Evolutionary conservation across 108 stramenopile genomes (phyloP).

Genomic region (Epipyxis sp.): DNA sequence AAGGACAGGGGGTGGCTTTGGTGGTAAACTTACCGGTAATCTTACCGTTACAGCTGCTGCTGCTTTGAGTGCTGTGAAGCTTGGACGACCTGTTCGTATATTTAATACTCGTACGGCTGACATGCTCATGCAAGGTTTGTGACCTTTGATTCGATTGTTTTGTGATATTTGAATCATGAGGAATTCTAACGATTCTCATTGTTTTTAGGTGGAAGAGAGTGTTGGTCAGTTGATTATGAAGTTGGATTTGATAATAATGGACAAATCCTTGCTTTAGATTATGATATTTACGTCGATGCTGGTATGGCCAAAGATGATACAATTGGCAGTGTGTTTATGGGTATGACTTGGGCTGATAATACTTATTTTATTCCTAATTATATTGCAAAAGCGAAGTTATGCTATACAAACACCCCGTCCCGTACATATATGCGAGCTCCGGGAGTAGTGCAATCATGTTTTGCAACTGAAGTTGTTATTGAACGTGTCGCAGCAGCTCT

Average conservation of each 20-base stretch:
- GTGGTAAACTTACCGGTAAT: conserved; percentile 39
- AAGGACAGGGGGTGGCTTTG: conserved; percentile 43
- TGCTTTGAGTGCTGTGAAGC: conserved; percentile 36
- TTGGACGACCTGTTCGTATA: conserved; percentile 14
- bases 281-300: conserved; percentile 28
- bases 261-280: conserved; percentile 2
- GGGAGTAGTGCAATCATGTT: conserved; percentile 36
- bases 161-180: no score
- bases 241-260: conserved; percentile 16
- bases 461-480: conserved; percentile 31
- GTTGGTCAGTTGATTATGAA: conserved; percentile 39
- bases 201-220: conserved; percentile 39
- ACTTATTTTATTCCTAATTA: conserved; percentile 34
- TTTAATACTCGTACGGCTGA: conserved; percentile 33
- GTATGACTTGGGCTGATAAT: conserved; percentile 34
- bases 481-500: conserved; percentile 15
- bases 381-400: conserved; percentile 1
- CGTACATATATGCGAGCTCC: conserved; percentile 42
- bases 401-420: conserved; percentile 34
- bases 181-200: no score
- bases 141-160: no score
- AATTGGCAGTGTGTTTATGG: conserved; percentile 35
- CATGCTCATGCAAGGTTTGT: conserved; percentile 36
- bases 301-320: conserved; percentile 13
- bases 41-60: conserved; percentile 30